Base-by-base conservation (phyloP, 2,329 filamentous ascomycete species). In the Thelonectria blattea region DNA sequence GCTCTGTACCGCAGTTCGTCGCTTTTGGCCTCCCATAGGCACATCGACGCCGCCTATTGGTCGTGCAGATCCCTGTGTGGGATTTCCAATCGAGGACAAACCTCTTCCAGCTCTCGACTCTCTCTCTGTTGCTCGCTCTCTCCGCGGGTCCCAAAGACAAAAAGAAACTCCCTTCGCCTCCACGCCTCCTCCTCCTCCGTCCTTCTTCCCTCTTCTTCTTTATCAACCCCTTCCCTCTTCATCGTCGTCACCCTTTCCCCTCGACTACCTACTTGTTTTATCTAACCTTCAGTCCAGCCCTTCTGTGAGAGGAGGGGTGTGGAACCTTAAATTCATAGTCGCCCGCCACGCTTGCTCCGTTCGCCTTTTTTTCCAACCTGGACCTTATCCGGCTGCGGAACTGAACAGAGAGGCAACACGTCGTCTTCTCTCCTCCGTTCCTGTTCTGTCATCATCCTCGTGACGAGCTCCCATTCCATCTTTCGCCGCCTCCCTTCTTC, bases 251-350 rank as follows among this genome's bases (percentile, higher is more conserved):
- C 43, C 37, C 45, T n/a, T n/a, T 18, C 15, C 34, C 15, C 34
- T 34, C 4, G n/a, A n/a, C n/a, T n/a, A n/a, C n/a, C n/a, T n/a
- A n/a, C n/a, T n/a, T n/a, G n/a, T n/a, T 34, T 34, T 50, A 47
- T 54, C 55, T 42, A 49, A 53, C 22, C 39, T 54, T 52, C 52
- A 49, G 47, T 34, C 61, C 46, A 53, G 37, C n/a, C 37, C 39
- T 32, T 27, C 24, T 30, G 30, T 42, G 60, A 64, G 60, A 64
- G 46, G 60, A 66, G 64, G 65, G 68, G 68, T 62, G 68, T 70
- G 68, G 63, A 70, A 71, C 68, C 68, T 71, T 68, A 67, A 43
- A 67, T 63, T 63, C 53, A 53, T 64, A 61, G 65, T 65, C 58
- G 60, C 63, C 66, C 68, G 62, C 65, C 66, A 70, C 68, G 37